Conservation (phyloP, 306 rosid species). For the Inga leiocalycina region DNA sequence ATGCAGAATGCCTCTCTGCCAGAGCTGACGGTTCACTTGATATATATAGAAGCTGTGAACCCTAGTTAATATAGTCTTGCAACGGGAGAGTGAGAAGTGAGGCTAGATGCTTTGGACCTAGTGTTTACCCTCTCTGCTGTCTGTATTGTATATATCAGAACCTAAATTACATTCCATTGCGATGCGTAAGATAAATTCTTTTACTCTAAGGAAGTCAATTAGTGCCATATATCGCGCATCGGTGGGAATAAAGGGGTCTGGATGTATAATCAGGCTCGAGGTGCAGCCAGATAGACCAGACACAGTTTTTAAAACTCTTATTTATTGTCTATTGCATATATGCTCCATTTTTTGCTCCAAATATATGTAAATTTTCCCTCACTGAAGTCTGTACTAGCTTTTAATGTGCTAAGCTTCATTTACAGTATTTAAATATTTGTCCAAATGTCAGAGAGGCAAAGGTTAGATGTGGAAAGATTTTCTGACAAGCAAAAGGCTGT, state of each 20-base stretch:
- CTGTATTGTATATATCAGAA: neutral
- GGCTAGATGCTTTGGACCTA: neutral
- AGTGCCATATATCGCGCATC: neutral
- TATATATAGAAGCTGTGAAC: neutral
- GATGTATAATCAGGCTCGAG: slow-evolving; percentile 7
- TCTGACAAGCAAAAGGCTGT: slow-evolving; percentile 43
- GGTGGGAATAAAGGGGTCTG: neutral
- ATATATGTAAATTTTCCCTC: slow-evolving; percentile 2
- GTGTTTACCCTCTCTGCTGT: neutral
- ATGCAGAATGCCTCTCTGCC: neutral
- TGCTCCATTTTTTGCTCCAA: slow-evolving; percentile 10
- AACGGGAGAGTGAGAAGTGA: neutral
- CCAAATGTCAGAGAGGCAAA: slow-evolving; percentile 50
- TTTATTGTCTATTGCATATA: neutral
- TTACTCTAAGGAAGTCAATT: neutral
- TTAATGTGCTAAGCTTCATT: slow-evolving; percentile 11
- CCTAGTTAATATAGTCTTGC: neutral
- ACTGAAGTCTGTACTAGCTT: neutral
- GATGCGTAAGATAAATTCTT: neutral
- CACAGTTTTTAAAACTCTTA: neutral
- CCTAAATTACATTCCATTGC: neutral
- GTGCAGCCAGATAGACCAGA: neutral
- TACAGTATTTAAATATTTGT: slow-evolving; percentile 12
- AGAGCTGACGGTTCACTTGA: neutral
- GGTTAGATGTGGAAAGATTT: slow-evolving; percentile 45